Evolutionary conservation across 2,329 filamentous ascomycete genomes (phyloP).

Genomic region (Boeremia exigua): DNA sequence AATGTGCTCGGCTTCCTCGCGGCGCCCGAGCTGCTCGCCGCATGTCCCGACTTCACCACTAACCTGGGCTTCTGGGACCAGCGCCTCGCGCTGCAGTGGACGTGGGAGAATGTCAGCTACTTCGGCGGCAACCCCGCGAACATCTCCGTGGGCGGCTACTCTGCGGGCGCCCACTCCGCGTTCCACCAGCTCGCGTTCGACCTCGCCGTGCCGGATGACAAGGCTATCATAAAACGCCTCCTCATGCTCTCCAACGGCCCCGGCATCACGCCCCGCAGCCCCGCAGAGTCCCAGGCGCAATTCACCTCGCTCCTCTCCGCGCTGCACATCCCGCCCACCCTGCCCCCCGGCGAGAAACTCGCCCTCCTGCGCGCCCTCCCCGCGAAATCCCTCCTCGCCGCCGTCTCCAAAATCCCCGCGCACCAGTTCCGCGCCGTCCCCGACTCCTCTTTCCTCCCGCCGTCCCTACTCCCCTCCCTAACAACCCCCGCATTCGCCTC

Average conservation of each 20-base stretch:
- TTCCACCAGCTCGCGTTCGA: conserved; percentile 66
- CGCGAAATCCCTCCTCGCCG: conserved; percentile 50
- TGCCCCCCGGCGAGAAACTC: conserved; percentile 55
- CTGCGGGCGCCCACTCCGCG: conserved; percentile 62
- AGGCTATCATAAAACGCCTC: conserved; percentile 57
- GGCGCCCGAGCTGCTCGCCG: conserved; percentile 54
- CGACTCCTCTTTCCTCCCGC: conserved; percentile 56
- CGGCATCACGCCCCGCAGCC: conserved; percentile 59
- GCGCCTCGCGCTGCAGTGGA: conserved; percentile 63
- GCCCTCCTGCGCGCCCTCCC: conserved; percentile 51
- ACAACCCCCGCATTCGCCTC: conserved; percentile 58
- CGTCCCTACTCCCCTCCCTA: conserved; percentile 54
- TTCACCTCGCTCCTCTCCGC: conserved; percentile 58
- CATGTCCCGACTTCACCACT: conserved; percentile 41
- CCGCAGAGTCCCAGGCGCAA: conserved; percentile 57
- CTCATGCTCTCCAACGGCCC: conserved; percentile 63
- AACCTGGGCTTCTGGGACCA: conserved; percentile 67
- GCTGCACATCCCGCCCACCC: conserved; percentile 52
- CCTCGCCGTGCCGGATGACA: conserved; percentile 54
- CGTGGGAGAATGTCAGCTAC: conserved; percentile 56
- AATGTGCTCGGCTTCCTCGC: conserved; percentile 64
- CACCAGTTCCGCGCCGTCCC: conserved; percentile 63
- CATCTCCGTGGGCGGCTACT: conserved; percentile 63
- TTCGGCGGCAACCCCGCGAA: conserved; percentile 59
- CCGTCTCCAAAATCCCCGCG: conserved; percentile 51